Evolutionary conservation across 805 yeast species (phyloP).

Genomic region (Ogataea methanolica): DNA sequence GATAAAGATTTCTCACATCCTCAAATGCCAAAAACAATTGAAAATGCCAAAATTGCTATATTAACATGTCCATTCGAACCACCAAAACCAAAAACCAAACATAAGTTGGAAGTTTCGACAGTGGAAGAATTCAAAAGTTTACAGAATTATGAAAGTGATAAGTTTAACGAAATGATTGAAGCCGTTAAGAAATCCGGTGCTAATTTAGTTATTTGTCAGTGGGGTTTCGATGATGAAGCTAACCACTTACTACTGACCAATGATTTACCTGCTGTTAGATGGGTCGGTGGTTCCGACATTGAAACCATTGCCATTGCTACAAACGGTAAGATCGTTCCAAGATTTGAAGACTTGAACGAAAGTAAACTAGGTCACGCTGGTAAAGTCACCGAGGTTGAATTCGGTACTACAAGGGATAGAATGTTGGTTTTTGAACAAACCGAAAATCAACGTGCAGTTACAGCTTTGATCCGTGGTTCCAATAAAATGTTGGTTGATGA

Average conservation of each 20-base stretch:
- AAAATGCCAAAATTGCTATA: conserved; percentile 85
- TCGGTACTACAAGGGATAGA: conserved; percentile 94
- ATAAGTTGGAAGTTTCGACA: conserved; percentile 86
- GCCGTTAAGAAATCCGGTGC: conserved; percentile 88
- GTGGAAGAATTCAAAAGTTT: conserved; percentile 90
- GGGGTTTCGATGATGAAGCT: conserved; percentile 99
- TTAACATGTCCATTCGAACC: conserved; percentile 99
- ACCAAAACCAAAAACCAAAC: conserved; percentile 98
- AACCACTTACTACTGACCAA: conserved; percentile 86
- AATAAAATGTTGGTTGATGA: conserved; percentile 98
- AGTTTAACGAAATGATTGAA: conserved; percentile 86
- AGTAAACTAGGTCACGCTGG: conserved; percentile 90
- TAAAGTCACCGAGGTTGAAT: conserved; percentile 76
- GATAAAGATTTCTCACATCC: conserved; percentile 98
- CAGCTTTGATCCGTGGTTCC: conserved; percentile 91
- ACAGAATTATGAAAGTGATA: conserved; percentile 88
- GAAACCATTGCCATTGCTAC: conserved; percentile 97
- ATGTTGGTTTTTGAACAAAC: conserved; percentile 94
- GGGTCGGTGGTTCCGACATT: conserved; percentile 98
- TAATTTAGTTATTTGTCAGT: conserved; percentile 93
- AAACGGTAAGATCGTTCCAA: conserved; percentile 92
- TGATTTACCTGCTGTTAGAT: conserved; percentile 90
- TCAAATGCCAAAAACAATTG: conserved; percentile 85
- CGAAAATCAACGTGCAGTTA: conserved; percentile 81
- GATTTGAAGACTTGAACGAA: conserved; percentile 84